Evolutionary conservation across 2,329 filamentous ascomycete species (phyloP).

Genomic region (Pseudocercospora fuligena): DNA sequence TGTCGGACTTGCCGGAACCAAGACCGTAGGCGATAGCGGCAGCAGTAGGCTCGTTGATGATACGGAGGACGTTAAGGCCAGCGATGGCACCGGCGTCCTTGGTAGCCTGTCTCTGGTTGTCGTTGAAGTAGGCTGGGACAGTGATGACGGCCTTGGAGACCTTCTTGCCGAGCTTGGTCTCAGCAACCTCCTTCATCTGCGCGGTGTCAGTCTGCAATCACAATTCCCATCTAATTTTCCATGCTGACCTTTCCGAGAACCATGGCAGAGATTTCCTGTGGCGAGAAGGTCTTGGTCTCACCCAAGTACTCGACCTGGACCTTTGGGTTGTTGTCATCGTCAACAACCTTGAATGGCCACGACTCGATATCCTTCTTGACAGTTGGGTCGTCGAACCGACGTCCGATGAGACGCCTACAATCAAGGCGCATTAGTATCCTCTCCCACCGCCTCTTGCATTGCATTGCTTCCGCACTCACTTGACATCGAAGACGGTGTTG

Average conservation of each 20-base stretch:
- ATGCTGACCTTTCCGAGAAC: conserved; percentile 85
- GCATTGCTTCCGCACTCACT: conserved; percentile 47
- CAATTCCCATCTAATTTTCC: background rate
- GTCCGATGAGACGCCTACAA: conserved; percentile 92
- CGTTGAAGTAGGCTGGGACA: conserved; percentile 99
- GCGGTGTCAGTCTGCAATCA: conserved; percentile 25
- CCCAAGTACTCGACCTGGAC: conserved; percentile 95
- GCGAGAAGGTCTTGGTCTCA: conserved; percentile 94
- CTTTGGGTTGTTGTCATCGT: conserved; percentile 84
- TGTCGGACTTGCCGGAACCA: conserved; percentile 65
- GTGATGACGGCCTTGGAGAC: conserved; percentile 99
- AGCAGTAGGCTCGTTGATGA: conserved; percentile 99
- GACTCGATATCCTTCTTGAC: conserved; percentile 99
- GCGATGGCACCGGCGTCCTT: conserved; percentile 98
- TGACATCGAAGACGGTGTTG: conserved; percentile 99
- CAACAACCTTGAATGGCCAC: conserved; percentile 98
- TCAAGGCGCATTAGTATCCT: conserved; percentile 39
- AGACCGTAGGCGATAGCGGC: conserved; percentile 99
- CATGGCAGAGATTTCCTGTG: conserved; percentile 99
- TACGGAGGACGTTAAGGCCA: conserved; percentile 97
- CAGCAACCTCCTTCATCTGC: conserved; percentile 99
- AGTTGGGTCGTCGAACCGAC: conserved; percentile 90
- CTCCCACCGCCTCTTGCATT: conserved; percentile 9
- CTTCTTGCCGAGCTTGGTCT: conserved; percentile 98
- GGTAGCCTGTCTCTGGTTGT: conserved; percentile 99